Conservation (phyloP, 306 rosid genomes). For the Senna tora region DNA sequence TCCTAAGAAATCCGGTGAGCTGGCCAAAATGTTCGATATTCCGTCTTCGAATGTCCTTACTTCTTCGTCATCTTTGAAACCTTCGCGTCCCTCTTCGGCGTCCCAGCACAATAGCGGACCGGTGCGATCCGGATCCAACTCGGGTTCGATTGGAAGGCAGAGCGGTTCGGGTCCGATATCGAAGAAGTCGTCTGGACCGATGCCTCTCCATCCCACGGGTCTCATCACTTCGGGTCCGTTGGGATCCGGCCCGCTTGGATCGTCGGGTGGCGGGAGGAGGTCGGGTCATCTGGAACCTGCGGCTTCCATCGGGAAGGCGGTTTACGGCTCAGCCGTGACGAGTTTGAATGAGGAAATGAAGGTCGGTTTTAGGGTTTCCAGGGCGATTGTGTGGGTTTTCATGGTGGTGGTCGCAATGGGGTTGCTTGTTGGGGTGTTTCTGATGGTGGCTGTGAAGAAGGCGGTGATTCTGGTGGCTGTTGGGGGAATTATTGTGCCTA, state of each 20-base stretch:
- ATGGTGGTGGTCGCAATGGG: slow-evolving; percentile 78
- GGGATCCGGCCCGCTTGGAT: slow-evolving; percentile 66
- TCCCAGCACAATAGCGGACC: slow-evolving; percentile 73
- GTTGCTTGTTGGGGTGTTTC: slow-evolving; percentile 82
- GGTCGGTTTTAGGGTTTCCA: slow-evolving; percentile 75
- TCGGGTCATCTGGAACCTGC: slow-evolving; percentile 58
- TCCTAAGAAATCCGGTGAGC: slow-evolving; percentile 92
- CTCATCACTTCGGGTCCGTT: slow-evolving; percentile 83
- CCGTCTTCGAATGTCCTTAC: slow-evolving; percentile 45
- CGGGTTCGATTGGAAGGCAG: slow-evolving; percentile 57
- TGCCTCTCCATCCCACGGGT: slow-evolving; percentile 64
- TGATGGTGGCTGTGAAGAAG: slow-evolving; percentile 94
- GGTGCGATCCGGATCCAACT: slow-evolving; percentile 84
- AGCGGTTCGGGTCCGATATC: slow-evolving; percentile 62
- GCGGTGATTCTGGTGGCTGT: slow-evolving; percentile 64
- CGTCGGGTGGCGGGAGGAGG: slow-evolving; percentile 46
- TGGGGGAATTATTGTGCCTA: slow-evolving; percentile 58
- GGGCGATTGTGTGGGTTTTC: slow-evolving; percentile 75
- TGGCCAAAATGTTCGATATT: slow-evolving; percentile 86
- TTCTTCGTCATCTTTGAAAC: slow-evolving; percentile 39
- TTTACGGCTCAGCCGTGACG: slow-evolving; percentile 85
- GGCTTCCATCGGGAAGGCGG: slow-evolving; percentile 56
- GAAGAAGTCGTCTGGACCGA: slow-evolving; percentile 69
- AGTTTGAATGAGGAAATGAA: slow-evolving; percentile 64
- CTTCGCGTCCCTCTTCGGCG: slow-evolving; percentile 65